Evolutionary conservation across 2,329 filamentous ascomycete genomes (phyloP), one percentile per base, ranked within the genome.

Genomic region (Arthrobotrys megalospora): DNA sequence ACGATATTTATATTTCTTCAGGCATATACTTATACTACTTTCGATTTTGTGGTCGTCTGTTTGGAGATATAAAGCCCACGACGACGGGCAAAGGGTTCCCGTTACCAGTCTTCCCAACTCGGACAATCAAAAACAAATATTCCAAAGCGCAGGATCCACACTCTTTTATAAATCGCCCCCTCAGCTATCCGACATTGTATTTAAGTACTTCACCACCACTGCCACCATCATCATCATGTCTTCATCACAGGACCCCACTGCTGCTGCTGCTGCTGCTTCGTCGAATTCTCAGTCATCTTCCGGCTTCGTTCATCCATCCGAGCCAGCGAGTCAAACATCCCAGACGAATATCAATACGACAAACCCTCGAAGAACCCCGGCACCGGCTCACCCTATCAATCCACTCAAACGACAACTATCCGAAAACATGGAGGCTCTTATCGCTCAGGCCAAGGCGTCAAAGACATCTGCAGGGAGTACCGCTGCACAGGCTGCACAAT

Each of bases 351-450:
- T 21, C 16, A 69, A n/a, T 48, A 32, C 65, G 8, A 58, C 65
- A 32, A 43, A 62, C 14, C 53, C 55, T 60, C 34, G 55, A 60
- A 60, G 55, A 28, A 68, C n/a, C 3, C 52, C 67, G 3, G 62
- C 67, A 43, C 62, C 67, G 3, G 38, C 45, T 19, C 58, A 72
- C 14, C 75, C 67, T 48, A 32, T 43, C 12, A 78, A 78, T 14
- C 75, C 75, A 48, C 62, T 78, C 3, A 78, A 78, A 52, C 67
- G 75, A 72, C 67, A 78, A 50, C 43, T 78, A 63, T 78, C 75
- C 12, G 75, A 78, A 58, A 72, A 78, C 32, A 78, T 78, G 75
- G 75, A 78, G 64, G 75, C 75, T 48, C 53, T 78, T 14, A 78
- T 78, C 34, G 75, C 75, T 16, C 75, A 78, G 45, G 75, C 75